phyloP scores from a whole-genome alignment of 352 stramenopile genomes.

The Elongisporangium undulatum region DNA sequence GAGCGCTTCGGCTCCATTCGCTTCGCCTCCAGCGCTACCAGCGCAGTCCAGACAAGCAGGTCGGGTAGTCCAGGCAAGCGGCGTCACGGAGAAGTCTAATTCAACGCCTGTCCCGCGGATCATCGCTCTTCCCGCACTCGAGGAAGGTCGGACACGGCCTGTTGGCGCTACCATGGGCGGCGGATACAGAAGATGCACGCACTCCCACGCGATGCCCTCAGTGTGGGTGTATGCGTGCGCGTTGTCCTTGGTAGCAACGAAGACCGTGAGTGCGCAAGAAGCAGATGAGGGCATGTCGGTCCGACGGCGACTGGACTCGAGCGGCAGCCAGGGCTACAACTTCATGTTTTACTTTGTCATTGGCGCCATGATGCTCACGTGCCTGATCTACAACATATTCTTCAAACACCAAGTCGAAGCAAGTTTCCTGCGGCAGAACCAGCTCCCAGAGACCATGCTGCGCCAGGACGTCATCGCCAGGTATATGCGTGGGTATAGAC shows the following conservation, averaged over 20 bases:
- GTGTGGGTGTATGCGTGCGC: background rate
- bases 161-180: background rate
- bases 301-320: constrained; percentile 16
- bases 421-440: constrained; percentile 59
- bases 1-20: background rate
- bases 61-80: background rate
- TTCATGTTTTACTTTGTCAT: constrained; percentile 90
- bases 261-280: background rate
- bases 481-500: constrained; percentile 8
- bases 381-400: constrained; percentile 87
- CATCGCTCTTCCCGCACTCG: background rate
- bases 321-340: constrained; percentile 72
- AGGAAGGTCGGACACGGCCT: background rate
- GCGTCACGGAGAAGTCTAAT: background rate
- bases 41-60: background rate
- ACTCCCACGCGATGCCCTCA: background rate
- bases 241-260: background rate
- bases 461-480: constrained; percentile 85
- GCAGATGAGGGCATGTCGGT: background rate
- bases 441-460: constrained; percentile 79
- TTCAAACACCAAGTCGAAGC: constrained; percentile 84
- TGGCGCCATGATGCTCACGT: constrained; percentile 84
- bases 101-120: background rate
- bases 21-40: background rate
- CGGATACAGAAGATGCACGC: background rate